These are phyloP conservation scores for Neopestalotiopsis rosae DNA, from an alignment of 2,329 filamentous ascomycete genomes.

Conservation along the genomic window DNA sequence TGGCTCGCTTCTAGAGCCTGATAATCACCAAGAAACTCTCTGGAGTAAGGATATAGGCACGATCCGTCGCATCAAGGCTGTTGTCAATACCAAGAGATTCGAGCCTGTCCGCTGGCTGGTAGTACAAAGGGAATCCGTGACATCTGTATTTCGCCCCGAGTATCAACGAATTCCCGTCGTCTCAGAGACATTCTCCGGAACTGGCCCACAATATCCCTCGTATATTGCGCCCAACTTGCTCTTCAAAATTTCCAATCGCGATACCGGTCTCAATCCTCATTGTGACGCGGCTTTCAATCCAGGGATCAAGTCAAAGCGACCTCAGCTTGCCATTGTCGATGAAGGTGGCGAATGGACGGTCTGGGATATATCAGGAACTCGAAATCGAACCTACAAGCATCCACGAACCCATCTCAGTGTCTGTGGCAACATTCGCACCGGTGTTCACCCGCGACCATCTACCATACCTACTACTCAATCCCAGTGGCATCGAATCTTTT, in stretches of 20 bases:
- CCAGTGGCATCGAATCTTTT: conserved; percentile 49
- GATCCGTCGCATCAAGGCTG: conserved; percentile 58
- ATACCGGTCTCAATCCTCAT: conserved; percentile 62
- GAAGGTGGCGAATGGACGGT: conserved; percentile 69
- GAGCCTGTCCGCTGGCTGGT: conserved; percentile 55
- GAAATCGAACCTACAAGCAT: conserved; percentile 38
- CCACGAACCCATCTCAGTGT: conserved; percentile 39
- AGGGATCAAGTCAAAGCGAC: conserved; percentile 49
- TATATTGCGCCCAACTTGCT: conserved; percentile 62
- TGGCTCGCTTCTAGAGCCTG: conserved; percentile 48
- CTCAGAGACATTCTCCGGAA: conserved; percentile 25
- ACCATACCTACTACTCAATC: conserved; percentile 32
- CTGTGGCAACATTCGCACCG: conserved; percentile 51
- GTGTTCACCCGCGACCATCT: conserved; percentile 41
- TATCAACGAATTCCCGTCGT: conserved; percentile 45
- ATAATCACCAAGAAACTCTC: conserved; percentile 49
- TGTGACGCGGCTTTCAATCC: conserved; percentile 71
- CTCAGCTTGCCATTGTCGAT: conserved; percentile 71
- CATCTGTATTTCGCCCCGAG: conserved; percentile 57
- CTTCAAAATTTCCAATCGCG: conserved; percentile 53
- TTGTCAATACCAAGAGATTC: conserved; percentile 41
- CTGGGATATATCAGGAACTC: conserved; percentile 60
- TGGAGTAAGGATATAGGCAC: conserved; percentile 60
- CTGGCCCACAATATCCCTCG: conserved; percentile 44
- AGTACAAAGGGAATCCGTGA: conserved; percentile 58